These are phyloP conservation scores for Sisymbrium irio DNA, from an alignment of 345 rosid genomes.

Conservation along the genomic window DNA sequence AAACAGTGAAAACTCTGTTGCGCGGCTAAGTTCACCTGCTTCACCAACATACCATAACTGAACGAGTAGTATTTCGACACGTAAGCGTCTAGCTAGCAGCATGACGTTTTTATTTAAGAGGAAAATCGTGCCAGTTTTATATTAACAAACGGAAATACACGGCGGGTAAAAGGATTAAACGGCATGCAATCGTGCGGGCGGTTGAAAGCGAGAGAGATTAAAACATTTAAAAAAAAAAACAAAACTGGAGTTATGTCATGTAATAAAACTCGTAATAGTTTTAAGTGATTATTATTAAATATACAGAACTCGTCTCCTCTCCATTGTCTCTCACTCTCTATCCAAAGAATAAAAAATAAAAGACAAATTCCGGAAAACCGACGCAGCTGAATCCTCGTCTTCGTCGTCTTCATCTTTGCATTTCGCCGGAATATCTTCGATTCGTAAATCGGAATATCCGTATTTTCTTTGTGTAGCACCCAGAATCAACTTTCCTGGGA, in stretches of 20 bases:
- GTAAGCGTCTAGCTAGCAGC: neutral
- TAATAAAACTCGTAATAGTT: neutral
- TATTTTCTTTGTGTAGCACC: neutral
- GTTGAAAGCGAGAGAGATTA: constrained; percentile 9
- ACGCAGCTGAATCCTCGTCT: neutral
- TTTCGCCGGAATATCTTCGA: constrained; percentile 14
- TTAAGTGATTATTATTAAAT: neutral
- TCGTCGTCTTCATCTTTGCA: constrained; percentile 22
- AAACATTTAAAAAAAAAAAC: neutral
- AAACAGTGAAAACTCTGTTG: constrained; percentile 10
- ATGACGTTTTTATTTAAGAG: neutral
- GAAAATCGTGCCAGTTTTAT: constrained; percentile 24
- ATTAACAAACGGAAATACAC: neutral
- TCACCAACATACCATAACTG: neutral
- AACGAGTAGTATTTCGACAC: constrained; percentile 10
- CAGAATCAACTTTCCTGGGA: neutral
- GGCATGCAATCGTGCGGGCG: constrained; percentile 26
- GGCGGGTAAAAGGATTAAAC: constrained; percentile 25
- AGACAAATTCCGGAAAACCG: constrained; percentile 20
- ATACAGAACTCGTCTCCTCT: constrained; percentile 17
- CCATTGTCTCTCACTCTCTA: constrained; percentile 32
- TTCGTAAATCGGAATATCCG: constrained; percentile 18
- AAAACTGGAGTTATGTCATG: neutral
- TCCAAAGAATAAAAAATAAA: constrained; percentile 14
- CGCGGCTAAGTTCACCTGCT: neutral